phyloP scores from a whole-genome alignment of 805 yeast species.

The Brettanomyces bruxellensis region DNA sequence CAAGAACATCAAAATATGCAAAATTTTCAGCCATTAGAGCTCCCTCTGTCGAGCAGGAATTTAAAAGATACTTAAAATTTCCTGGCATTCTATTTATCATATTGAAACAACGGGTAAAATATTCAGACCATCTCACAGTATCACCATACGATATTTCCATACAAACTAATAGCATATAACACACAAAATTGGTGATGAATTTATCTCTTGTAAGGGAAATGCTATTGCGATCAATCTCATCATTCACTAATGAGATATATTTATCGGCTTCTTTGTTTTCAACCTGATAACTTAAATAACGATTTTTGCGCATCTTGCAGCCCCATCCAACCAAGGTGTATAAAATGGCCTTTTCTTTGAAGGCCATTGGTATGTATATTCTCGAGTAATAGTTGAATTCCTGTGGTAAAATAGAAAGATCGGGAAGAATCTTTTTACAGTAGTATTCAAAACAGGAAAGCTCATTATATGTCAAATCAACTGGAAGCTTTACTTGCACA shows the following conservation, averaged over 20 bases:
- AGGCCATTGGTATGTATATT: conserved; percentile 47
- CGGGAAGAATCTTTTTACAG: conserved; percentile 33
- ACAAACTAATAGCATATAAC: conserved; percentile 23
- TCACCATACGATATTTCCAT: conserved; percentile 27
- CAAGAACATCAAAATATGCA: conserved; percentile 32
- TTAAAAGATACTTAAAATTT: conserved; percentile 19
- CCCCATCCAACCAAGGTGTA: conserved; percentile 50
- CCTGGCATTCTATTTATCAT: conserved; percentile 18
- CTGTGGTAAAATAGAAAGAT: conserved; percentile 39
- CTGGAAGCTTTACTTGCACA: conserved; percentile 13
- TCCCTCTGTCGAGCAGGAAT: conserved; percentile 26
- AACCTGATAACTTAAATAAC: conserved; percentile 13
- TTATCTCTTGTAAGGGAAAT: conserved; percentile 10
- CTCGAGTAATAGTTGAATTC: conserved; percentile 42
- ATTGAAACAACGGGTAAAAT: conserved; percentile 21
- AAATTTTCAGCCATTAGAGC: conserved; percentile 27
- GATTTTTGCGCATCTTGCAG: conserved; percentile 20
- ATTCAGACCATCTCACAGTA: conserved; percentile 25
- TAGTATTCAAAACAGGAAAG: conserved; percentile 35
- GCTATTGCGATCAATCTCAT: conserved; percentile 4
- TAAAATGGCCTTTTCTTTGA: conserved; percentile 36
- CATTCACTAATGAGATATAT: conserved; percentile 9
- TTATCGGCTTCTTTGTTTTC: conserved; percentile 13
- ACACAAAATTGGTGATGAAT: conserved; percentile 19
- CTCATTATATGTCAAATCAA: conserved; percentile 10